Percentiles rank a stretch among this genome's conserved stretches.
Evolutionary conservation across 73 alveolate species (phyloP).

Genomic region (Uronychia binucleata): DNA sequence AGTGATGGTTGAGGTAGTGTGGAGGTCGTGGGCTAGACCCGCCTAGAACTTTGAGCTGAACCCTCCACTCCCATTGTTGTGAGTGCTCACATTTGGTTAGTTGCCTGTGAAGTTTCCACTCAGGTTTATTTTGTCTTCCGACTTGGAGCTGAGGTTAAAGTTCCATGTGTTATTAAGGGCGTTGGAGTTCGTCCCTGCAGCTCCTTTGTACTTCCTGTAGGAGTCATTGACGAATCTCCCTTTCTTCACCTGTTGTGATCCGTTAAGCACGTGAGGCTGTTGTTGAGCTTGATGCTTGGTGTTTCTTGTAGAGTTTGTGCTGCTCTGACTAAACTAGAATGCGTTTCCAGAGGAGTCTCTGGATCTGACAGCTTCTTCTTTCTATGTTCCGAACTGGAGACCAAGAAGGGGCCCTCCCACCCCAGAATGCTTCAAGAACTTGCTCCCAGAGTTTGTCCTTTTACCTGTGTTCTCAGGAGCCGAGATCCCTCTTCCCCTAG

Average conservation of each 20-base stretch:
- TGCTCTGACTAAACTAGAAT: not conserved
- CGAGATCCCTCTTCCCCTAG: not conserved
- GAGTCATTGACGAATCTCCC: not conserved
- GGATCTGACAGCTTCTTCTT: not conserved
- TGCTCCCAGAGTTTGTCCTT: not conserved
- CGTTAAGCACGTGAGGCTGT: not conserved
- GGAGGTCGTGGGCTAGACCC: too few relatives aligned
- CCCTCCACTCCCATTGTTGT: too few relatives aligned
- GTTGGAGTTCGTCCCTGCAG: not conserved
- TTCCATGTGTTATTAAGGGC: not conserved
- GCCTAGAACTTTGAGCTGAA: too few relatives aligned
- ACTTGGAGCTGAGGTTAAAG: not conserved
- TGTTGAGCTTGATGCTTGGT: not conserved
- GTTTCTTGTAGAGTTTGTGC: not conserved
- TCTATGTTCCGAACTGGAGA: not conserved
- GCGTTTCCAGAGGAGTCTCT: not conserved
- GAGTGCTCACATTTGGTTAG: too few relatives aligned
- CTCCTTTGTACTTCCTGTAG: not conserved
- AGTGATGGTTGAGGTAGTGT: too few relatives aligned
- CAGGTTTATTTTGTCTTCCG: not conserved
- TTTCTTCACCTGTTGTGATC: not conserved
- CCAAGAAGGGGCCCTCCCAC: too few relatives aligned
- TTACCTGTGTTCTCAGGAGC: not conserved
- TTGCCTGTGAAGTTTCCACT: not conserved
- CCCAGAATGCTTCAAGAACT: not conserved